These are phyloP conservation scores for Aspergillus melleus DNA, from an alignment of 2,329 filamentous ascomycete genomes.

Conservation along the genomic window DNA sequence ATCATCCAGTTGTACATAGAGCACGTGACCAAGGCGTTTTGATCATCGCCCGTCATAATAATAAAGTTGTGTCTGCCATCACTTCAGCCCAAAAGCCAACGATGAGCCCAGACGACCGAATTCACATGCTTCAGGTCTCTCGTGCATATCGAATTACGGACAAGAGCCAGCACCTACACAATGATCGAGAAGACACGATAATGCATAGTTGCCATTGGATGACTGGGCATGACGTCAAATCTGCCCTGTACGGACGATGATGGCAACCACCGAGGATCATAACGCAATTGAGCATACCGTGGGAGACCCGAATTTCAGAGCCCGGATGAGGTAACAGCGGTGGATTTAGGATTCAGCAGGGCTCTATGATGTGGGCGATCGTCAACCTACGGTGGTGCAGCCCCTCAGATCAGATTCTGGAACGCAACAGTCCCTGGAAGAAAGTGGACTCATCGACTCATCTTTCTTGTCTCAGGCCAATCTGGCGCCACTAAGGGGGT, in stretches of 20 bases:
- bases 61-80: not conserved
- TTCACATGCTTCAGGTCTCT: not conserved
- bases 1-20: not conserved
- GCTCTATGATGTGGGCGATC: not conserved
- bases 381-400: not conserved
- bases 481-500: not conserved
- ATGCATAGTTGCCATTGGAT: not conserved
- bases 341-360: not conserved
- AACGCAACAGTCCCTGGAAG: not conserved
- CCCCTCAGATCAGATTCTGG: not conserved
- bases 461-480: constrained; percentile 1
- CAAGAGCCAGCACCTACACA: not conserved
- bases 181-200: not conserved
- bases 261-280: not conserved
- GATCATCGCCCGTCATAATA: not conserved
- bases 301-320: not conserved
- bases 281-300: not conserved
- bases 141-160: not conserved
- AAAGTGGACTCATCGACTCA: constrained; percentile 1
- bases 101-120: not conserved
- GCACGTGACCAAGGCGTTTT: not conserved
- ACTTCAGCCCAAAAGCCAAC: not conserved
- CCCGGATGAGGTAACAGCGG: not conserved
- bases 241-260: not conserved
- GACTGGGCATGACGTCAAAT: not conserved